Base-by-base conservation (phyloP, 2,329 filamentous ascomycete species). In the Thielaviopsis ethacetica region DNA sequence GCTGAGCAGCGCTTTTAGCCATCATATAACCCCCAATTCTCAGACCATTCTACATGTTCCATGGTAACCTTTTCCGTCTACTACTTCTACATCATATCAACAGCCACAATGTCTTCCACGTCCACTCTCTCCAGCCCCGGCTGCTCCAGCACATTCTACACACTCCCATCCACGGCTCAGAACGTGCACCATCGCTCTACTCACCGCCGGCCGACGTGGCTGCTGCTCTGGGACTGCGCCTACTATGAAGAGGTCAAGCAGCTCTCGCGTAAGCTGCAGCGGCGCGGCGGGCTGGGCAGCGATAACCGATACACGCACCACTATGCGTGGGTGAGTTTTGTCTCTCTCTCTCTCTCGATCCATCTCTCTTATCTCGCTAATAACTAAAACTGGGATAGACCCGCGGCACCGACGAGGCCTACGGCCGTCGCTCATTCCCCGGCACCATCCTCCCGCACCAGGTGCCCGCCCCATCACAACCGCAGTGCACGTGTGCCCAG, bases 241-340 rank as follows among this genome's bases (percentile, higher is more conserved):
- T 58, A 53, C 30, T 58, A 53, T 49, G 56, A 58, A 27, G 56
- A 58, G 49, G 56, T 30, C 9, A 58, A 58, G 49, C 56, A 58
- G 21, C 30, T 58, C 13, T 19, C 26, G 41, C 49, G 34, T 19
- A 58, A 58, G 49, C 30, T 58, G 5, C 49, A 58, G 34, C 56
- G 56, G 21, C 56, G 56, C 22, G 56, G 56, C 22, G 56, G 56
- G n/a, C 30, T 58, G 19, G 17, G 30, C n/a, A 41, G 56, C 17
- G 56, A 58, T 26, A 27, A 27, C 17, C 26, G 56, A 22, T 58
- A 58, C 30, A 58, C 56, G 7, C 56, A 58, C 22, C 56, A 58
- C 21, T 58, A 58, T 17, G 56, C 56, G 15, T 58, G 56, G 56
- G 56, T 53, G 53, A 53, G 56, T 21, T 53, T 15, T 24, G 0